Evolutionary conservation across 768 basidiomycete genomes (phyloP), one percentile per base, ranked within the genome.

Genomic region (Hericium erinaceus): DNA sequence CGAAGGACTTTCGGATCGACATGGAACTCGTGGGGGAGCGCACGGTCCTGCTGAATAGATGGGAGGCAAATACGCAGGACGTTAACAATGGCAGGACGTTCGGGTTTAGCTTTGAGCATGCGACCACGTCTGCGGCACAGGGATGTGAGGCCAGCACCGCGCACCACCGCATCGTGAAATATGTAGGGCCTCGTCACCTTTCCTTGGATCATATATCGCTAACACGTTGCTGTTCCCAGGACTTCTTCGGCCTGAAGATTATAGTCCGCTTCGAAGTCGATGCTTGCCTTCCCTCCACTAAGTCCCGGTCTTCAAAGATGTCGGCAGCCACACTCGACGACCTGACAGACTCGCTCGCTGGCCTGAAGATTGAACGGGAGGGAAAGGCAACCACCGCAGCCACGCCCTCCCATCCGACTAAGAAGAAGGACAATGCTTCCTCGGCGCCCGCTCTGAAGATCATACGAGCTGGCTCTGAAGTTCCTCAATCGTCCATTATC

Each of bases 101-200:
- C 66, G 86, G 86, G 0, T 72, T 78, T 50, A 82, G 78, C 58
- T 92, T 87, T 62, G 81, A 87, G 64, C 76, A 73, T 59, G 79
- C 77, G 0, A 75, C 77, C 3, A 84, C 85, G 0, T 68, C 57
- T n/a, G 64, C 70, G 16, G 78, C 76, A 0, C 62, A 66, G 4
- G 79, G 77, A 41, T 82, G 83, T 58, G 15, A 73, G 70, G 59
- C 84, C 84, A 59, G 85, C 85, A 66, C 10, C 20, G 7, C 22
- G 5, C 20, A 11, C 48, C 16, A 4, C 40, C 18, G 51, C 26
- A 18, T 11, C 52, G 41, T 39, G n/a, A 54, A 54, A 40, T 54
- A 39, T 24, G 52, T 54, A 39, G 7, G 52, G 26, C 12, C 11
- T 10, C 20, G 18, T 10, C 28, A 3, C 6, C 16, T 20, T 16